Percentiles rank a stretch among this genome's conserved stretches.
Evolutionary conservation across 148 eudicot species (phyloP).

Genomic region (Camellia lanceoleosa): DNA sequence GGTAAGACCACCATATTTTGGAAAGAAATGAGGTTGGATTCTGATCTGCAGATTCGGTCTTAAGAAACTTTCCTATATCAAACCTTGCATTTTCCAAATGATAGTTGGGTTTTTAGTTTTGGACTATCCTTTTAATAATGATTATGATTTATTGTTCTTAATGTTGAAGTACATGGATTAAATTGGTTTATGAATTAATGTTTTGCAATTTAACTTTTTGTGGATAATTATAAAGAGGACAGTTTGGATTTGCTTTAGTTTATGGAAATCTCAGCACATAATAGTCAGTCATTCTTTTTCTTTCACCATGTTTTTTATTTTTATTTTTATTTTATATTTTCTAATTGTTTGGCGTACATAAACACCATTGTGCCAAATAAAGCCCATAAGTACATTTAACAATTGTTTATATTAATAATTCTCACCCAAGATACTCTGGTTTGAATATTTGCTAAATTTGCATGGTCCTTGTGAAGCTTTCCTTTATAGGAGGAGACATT

Average conservation of each 20-base stretch:
- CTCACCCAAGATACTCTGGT: neutral
- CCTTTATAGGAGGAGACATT: slow-evolving; percentile 1
- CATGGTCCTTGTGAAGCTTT: neutral
- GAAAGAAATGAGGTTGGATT: slow-evolving; percentile 8
- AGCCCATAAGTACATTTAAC: neutral
- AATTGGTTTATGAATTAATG: neutral
- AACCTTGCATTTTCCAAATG: neutral
- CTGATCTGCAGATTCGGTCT: neutral
- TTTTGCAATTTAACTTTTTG: neutral
- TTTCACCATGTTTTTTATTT: neutral
- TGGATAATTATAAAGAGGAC: neutral
- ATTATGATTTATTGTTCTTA: neutral
- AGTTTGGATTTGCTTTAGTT: neutral
- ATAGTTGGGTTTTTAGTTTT: neutral
- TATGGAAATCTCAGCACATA: neutral
- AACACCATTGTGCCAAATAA: neutral
- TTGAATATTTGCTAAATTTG: slow-evolving; percentile 10
- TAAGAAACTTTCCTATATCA: neutral
- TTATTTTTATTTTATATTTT: neutral
- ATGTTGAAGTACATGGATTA: slow-evolving; percentile 5
- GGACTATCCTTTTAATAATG: slow-evolving; percentile 5
- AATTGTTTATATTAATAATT: neutral
- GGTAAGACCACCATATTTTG: slow-evolving; percentile 38
- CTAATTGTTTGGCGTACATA: neutral
- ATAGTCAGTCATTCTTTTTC: neutral